Percentiles rank a stretch among this genome's conserved stretches.
Conservation (phyloP, 1,284 basidiomycete species). For the Gomphus bonarii region DNA sequence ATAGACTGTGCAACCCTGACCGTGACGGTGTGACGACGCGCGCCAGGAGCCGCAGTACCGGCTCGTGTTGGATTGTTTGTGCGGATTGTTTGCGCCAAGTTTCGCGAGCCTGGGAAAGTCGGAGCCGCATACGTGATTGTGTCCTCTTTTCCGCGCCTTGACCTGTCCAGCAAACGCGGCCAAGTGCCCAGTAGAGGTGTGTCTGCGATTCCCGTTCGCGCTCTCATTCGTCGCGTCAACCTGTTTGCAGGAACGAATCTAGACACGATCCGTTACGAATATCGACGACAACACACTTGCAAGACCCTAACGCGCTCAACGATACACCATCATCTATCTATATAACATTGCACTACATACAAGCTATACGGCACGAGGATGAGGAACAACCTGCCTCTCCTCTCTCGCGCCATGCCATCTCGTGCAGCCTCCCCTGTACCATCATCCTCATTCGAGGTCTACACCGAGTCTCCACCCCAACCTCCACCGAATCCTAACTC, state of each 20-base stretch:
- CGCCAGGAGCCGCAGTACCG: too few relatives aligned
- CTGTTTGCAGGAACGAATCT: background rate
- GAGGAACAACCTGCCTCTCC: constrained; percentile 20
- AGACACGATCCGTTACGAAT: background rate
- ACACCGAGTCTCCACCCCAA: background rate
- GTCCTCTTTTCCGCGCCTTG: background rate
- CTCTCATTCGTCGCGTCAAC: background rate
- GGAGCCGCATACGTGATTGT: background rate
- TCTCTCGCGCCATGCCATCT: constrained; percentile 23
- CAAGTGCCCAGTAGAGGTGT: background rate
- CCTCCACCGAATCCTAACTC: constrained; percentile 6
- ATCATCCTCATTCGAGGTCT: constrained; percentile 14
- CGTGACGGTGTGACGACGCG: too few relatives aligned
- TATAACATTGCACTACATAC: background rate
- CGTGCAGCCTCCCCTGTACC: constrained; percentile 14
- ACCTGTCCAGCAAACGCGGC: background rate
- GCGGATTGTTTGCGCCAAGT: background rate
- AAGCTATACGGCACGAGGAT: background rate
- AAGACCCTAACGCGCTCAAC: background rate
- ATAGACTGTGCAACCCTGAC: too few relatives aligned
- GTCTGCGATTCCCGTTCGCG: background rate
- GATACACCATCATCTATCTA: background rate
- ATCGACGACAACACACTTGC: background rate
- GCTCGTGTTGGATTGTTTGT: background rate
- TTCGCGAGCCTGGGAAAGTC: background rate